Evolutionary conservation across 306 rosid species (phyloP), one percentile per base, ranked within the genome.

Genomic region (Benincasa hispida): DNA sequence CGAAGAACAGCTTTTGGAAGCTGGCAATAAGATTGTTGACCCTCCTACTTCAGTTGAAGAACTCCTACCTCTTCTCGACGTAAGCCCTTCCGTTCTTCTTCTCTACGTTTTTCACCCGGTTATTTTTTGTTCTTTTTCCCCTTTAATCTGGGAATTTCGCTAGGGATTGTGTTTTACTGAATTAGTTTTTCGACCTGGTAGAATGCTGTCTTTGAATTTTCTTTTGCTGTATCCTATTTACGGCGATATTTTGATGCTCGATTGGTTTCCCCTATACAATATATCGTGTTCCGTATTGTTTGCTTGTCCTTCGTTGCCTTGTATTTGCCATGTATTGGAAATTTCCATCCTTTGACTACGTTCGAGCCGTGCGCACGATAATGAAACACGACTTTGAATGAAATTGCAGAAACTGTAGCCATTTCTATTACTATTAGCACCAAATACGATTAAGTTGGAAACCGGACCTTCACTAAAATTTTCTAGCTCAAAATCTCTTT

Each of bases 11-110:
- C 95, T 94, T 58, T 35, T 83, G 14, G 89, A 90, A 80, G 91
- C 91, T 70, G 97, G 97, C 10, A 86, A 86, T 61, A 81, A 50
- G 90, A 97, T 94, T 22, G 35, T 78, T 35, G 91, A 89, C 66
- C 93, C 95, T 75, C 95, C 99, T 17, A 34, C 95, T 5, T 80
- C 93, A 28, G 90, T 81, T 35, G 89, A 86, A 11, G 91, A 92
- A 41, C 97, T 94, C 47, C 91, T 94, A 39, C 77, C 87, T 37
- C 87, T 92, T 77, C 88, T 94, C 42, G 87, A 88, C 72, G 99
- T 92, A 90, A 90, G 82, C 65, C 76, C 39, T 76, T 41, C 39
- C 21, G 55, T 11, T 27, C 22, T 5, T 51, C 17, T 11, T 22
- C 24, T 32, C 18, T 22, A 42, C 6, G 47, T 27, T 12, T 2